Base-by-base conservation (phyloP, 169 alveolate species). In the Plasmodium billcollinsi region DNA sequence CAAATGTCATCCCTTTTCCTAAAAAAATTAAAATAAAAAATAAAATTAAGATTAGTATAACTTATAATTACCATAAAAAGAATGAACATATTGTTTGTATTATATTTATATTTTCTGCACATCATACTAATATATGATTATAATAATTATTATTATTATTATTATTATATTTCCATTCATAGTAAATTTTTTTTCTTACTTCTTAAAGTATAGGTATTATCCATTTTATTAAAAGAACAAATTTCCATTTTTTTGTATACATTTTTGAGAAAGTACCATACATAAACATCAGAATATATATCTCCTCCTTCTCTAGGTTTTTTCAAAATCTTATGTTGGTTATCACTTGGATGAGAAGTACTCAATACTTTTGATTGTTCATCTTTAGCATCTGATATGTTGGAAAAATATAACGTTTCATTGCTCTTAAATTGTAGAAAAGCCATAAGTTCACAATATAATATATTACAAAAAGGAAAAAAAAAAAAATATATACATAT, bases 201-300 rank as follows among this genome's bases (percentile, higher is more conserved):
- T 73, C 70, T 67, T 52, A 80, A 73, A 39, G 70, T 67, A 52
- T 80, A 80, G 9, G 52, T 2, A 20, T 80, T 67, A 20, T 61
- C 85, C 67, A 20, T 18, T 12, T 67, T 49, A 29, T 49, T 80
- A 45, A 69, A 80, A 43, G 59, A 45, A 50, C 61, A 56, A 3
- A 67, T 18, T 61, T 80, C 83, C 90, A 80, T 80, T 72, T 80
- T 80, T 72, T 80, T 80, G 66, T 80, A 80, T 63, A 26, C 43
- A 73, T 80, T 58, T 11, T 80, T 80, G 33, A 67, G 43, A 49
- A 80, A 80, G 47, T 72, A 80, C 90, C 90, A 80, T 20, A 80
- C 90, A 69, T 80, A 62, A 11, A 59, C 67, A 49, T 67, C 26
- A 6, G 90, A 69, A 61, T 80, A 72, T 47, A 80, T 8, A 4